Evolutionary conservation across 1,284 basidiomycete species (phyloP).

Genomic region (Puccinia novopanici): DNA sequence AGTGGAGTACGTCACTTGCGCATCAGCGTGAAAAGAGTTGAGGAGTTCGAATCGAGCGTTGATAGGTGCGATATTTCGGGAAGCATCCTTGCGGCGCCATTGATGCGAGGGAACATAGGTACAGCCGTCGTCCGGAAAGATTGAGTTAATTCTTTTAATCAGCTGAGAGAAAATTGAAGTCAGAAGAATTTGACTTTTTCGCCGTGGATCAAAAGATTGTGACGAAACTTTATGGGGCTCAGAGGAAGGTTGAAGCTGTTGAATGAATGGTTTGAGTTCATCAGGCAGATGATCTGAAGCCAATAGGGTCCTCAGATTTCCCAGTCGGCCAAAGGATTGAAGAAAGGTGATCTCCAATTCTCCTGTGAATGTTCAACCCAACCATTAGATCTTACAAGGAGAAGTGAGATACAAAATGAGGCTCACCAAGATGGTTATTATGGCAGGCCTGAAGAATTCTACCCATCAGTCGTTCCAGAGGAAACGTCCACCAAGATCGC

Average conservation of each 20-base stretch:
- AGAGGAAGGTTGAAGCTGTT: neutral
- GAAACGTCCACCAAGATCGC: constrained; percentile 20
- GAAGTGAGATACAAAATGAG: neutral
- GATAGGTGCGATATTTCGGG: neutral
- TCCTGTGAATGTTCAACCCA: neutral
- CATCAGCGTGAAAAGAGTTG: neutral
- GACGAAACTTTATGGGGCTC: neutral
- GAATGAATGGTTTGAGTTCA: neutral
- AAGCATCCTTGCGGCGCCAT: neutral
- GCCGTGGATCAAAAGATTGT: neutral
- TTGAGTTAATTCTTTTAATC: neutral
- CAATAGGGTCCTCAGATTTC: constrained; percentile 3
- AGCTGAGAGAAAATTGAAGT: neutral
- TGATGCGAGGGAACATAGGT: neutral
- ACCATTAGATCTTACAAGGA: too few relatives aligned
- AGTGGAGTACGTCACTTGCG: neutral
- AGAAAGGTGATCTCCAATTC: constrained; percentile 17
- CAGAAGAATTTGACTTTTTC: constrained; percentile 3
- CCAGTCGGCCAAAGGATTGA: neutral
- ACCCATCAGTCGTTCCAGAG: constrained; percentile 34
- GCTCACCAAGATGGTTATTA: constrained; percentile 34
- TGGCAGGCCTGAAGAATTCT: constrained; percentile 15
- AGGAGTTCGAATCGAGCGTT: neutral
- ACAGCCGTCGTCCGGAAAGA: neutral
- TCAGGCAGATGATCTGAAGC: neutral